A percentile compares a stretch with the other conserved stretches of the same genome.
These are phyloP conservation scores for Suillus bovinus DNA, from an alignment of 768 basidiomycete genomes.

Conservation along the genomic window DNA sequence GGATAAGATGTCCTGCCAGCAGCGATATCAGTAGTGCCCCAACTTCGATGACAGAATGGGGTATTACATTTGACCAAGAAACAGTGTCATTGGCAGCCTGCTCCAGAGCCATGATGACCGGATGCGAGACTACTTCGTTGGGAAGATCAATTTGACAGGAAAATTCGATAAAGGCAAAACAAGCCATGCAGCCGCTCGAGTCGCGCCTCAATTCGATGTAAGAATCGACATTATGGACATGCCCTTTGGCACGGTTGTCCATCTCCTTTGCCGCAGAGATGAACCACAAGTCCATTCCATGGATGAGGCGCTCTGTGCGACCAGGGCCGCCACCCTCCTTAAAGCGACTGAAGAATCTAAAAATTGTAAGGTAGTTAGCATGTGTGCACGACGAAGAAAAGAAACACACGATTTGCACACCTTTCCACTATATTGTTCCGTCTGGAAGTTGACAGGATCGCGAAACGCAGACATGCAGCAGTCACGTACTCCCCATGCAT, in stretches of 20 bases:
- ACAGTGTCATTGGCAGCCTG: slow-evolving; percentile 52
- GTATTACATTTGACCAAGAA: slow-evolving; percentile 44
- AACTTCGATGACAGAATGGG: not conserved
- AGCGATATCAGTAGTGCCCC: slow-evolving; percentile 4
- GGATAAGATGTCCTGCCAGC: not conserved
- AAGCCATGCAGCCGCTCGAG: not conserved
- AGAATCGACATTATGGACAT: slow-evolving; percentile 45
- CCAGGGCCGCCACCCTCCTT: slow-evolving; percentile 38
- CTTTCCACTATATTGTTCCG: slow-evolving; percentile 19
- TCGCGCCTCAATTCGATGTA: slow-evolving; percentile 55
- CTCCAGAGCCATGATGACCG: slow-evolving; percentile 43
- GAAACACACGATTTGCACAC: slow-evolving; percentile 36
- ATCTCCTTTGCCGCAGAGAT: slow-evolving; percentile 43
- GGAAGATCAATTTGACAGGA: slow-evolving; percentile 45
- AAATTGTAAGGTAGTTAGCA: not conserved
- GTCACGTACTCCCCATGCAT: slow-evolving; percentile 29
- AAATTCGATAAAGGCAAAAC: not conserved
- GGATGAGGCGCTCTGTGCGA: slow-evolving; percentile 26
- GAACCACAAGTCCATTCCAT: slow-evolving; percentile 38
- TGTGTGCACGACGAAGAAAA: not conserved
- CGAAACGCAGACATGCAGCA: slow-evolving; percentile 31
- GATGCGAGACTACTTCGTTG: slow-evolving; percentile 52
- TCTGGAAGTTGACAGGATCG: slow-evolving; percentile 22
- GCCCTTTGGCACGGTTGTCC: slow-evolving; percentile 37
- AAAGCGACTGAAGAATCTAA: slow-evolving; percentile 40